These are phyloP conservation scores for Ilex aquifolium DNA, from an alignment of 257 asterid genomes.

Conservation along the genomic window DNA sequence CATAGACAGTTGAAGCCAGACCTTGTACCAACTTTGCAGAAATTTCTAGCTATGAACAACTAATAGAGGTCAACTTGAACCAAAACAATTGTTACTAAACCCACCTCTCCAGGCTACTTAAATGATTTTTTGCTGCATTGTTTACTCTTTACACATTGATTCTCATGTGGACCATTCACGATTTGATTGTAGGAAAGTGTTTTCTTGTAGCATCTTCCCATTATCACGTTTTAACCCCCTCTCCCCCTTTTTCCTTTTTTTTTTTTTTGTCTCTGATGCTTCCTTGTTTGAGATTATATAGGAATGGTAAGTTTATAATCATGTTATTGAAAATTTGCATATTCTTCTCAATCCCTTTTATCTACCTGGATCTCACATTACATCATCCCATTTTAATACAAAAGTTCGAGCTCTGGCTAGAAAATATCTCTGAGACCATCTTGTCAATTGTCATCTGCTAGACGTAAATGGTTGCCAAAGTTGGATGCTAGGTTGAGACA, in stretches of 20 bases:
- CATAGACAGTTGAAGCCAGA: too few species aligned
- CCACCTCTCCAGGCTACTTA: too few species aligned
- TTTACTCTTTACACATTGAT: too few species aligned
- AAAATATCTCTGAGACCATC: conserved; percentile 55
- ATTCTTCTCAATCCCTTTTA: conserved; percentile 90
- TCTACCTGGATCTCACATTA: conserved; percentile 89
- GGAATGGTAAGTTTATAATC: conserved; percentile 5
- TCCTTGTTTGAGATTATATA: conserved; percentile 7
- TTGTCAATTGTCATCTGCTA: not conserved
- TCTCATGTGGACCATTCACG: too few species aligned
- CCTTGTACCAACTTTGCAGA: too few species aligned
- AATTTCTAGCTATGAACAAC: too few species aligned
- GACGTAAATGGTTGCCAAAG: conserved; percentile 15
- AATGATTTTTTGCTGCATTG: too few species aligned
- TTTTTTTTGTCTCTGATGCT: not conserved
- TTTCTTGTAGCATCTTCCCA: too few species aligned
- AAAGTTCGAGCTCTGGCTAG: conserved; percentile 95
- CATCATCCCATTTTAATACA: conserved; percentile 91
- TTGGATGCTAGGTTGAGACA: too few species aligned
- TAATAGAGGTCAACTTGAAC: too few species aligned
- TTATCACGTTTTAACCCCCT: not conserved
- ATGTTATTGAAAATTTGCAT: conserved; percentile 35
- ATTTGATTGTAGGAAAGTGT: too few species aligned
- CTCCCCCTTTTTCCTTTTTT: not conserved
- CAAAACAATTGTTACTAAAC: too few species aligned